Evolutionary conservation across 2,329 filamentous ascomycete species (phyloP), one percentile per base, ranked within the genome.

Genomic region (Pseudogymnoascus sp.): DNA sequence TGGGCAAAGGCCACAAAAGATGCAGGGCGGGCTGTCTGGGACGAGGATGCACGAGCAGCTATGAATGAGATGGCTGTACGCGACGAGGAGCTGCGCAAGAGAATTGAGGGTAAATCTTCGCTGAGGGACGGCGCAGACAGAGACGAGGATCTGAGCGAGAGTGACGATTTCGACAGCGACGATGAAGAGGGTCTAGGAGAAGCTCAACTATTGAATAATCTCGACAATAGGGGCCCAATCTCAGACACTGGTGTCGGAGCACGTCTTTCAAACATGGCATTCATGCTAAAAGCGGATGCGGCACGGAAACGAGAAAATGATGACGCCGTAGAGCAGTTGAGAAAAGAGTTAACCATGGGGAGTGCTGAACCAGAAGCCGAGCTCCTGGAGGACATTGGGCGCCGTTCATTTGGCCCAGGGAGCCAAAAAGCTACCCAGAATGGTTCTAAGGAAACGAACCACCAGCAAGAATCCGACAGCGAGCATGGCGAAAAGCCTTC

Each of bases 211-310:
- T 73, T 87, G 42, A 76, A 75, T 39, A 72, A 82, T 65, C 76
- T 81, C 58, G 81, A 83, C 22, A 38, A 25, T 16, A 62, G n/a
- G 16, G 60, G 41, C 12, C 36, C 42, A 35, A 19, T 28, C 30
- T 36, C 35, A 30, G 35, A 60, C 33, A 60, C 8, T 30, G 78
- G 72, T 16, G 83, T 83, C 0, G 80, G 83, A 67, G 87, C 87
- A 12, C 88, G 85, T 68, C 77, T 99, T 5, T 86, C 90, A 75
- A 83, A 84, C 60, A 91, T 99, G 88, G 90, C 91, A 65, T 99
- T 99, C 73, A 97, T 99, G 94, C 86, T 88, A 69, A 91, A 88
- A 67, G 91, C 92, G 1, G 92, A 97, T 70, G 89, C 88, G 28
- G 81, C 86, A 38, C 85, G 86, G 69, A 92, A 88, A 74, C 84